Conservation (phyloP, 208 protist genomes). For the Leishmania martiniquensis region DNA sequence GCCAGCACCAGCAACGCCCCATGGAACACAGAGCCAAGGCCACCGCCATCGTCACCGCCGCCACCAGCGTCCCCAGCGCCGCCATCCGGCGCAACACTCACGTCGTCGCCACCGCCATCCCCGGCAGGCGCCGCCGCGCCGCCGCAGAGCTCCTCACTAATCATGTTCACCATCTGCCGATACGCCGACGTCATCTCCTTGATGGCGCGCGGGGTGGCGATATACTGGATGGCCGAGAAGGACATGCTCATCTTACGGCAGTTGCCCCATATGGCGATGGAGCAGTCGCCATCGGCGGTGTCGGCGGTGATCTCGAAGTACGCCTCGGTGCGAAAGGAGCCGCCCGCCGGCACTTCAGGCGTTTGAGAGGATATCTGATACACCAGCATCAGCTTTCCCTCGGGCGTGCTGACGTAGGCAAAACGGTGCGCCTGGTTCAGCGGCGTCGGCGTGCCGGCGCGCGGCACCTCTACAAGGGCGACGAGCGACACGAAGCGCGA, state of each 20-base stretch:
- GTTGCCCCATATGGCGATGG: slow-evolving; percentile 69
- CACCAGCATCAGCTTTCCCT: slow-evolving; percentile 48
- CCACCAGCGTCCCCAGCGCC: slow-evolving; percentile 9
- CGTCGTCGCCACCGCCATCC: slow-evolving; percentile 5
- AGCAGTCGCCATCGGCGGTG: slow-evolving; percentile 52
- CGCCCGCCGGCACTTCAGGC: slow-evolving; percentile 64
- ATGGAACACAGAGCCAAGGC: slow-evolving; percentile 56
- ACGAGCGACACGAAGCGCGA: slow-evolving; percentile 67
- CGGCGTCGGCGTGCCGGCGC: slow-evolving; percentile 56
- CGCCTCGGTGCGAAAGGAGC: slow-evolving; percentile 79
- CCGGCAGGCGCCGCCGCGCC: slow-evolving; percentile 26
- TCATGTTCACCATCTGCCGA: slow-evolving; percentile 79
- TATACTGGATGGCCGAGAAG: slow-evolving; percentile 74
- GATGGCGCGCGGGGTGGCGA: slow-evolving; percentile 66
- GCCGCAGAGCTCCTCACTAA: slow-evolving; percentile 61
- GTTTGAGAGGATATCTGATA: slow-evolving; percentile 90
- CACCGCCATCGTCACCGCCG: slow-evolving; percentile 24
- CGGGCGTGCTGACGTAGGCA: slow-evolving; percentile 49
- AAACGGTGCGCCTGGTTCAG: slow-evolving; percentile 86
- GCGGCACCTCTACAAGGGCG: slow-evolving; percentile 69
- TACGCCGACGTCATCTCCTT: slow-evolving; percentile 83
- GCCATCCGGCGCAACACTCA: slow-evolving; percentile 1
- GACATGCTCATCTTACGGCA: slow-evolving; percentile 79
- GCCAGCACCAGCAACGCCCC: slow-evolving; percentile 64
- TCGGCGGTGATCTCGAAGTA: slow-evolving; percentile 71